Evolutionary conservation across 2,329 filamentous ascomycete genomes (phyloP).

Genomic region (Metarhizium brunneum): DNA sequence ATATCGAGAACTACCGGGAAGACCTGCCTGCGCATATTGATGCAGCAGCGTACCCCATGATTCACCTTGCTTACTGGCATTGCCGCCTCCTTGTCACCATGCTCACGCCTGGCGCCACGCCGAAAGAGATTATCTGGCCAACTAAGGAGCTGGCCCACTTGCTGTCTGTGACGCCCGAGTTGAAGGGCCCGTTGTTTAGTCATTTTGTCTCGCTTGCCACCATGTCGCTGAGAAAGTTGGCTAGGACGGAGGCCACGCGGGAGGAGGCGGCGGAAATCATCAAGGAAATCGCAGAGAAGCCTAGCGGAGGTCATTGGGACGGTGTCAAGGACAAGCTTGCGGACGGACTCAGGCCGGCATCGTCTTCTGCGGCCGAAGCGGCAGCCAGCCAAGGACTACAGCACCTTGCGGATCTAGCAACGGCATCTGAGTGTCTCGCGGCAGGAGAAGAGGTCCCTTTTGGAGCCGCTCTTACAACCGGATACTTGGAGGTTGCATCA

Average conservation of each 20-base stretch:
- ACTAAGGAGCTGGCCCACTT: slow-evolving; percentile 50
- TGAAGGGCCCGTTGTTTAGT: slow-evolving; percentile 56
- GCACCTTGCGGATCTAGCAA: slow-evolving; percentile 49
- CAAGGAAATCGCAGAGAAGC: slow-evolving; percentile 46
- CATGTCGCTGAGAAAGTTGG: slow-evolving; percentile 52
- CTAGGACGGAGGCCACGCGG: slow-evolving; percentile 42
- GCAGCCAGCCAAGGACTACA: slow-evolving; percentile 47
- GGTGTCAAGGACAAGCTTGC: slow-evolving; percentile 36
- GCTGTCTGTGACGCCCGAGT: slow-evolving; percentile 42
- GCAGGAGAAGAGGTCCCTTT: slow-evolving; percentile 21
- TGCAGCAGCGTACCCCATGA: slow-evolving; percentile 39
- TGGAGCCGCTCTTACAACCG: slow-evolving; percentile 23
- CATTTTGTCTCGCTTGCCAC: slow-evolving; percentile 54
- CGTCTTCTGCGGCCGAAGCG: slow-evolving; percentile 22
- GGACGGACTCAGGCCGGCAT: slow-evolving; percentile 24
- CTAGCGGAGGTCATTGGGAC: slow-evolving; percentile 46
- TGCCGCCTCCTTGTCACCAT: slow-evolving; percentile 55
- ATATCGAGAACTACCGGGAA: slow-evolving; percentile 54
- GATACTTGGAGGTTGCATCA: slow-evolving; percentile 21
- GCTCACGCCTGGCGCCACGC: slow-evolving; percentile 44
- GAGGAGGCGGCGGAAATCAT: slow-evolving; percentile 49
- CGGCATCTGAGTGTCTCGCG: slow-evolving; percentile 28
- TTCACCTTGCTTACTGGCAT: slow-evolving; percentile 64
- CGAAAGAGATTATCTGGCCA: slow-evolving; percentile 50
- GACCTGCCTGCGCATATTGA: slow-evolving; percentile 50